A percentile compares a stretch with the other conserved stretches of the same genome.
phyloP scores from a whole-genome alignment of 352 stramenopile species.

The Pythium volutum region DNA sequence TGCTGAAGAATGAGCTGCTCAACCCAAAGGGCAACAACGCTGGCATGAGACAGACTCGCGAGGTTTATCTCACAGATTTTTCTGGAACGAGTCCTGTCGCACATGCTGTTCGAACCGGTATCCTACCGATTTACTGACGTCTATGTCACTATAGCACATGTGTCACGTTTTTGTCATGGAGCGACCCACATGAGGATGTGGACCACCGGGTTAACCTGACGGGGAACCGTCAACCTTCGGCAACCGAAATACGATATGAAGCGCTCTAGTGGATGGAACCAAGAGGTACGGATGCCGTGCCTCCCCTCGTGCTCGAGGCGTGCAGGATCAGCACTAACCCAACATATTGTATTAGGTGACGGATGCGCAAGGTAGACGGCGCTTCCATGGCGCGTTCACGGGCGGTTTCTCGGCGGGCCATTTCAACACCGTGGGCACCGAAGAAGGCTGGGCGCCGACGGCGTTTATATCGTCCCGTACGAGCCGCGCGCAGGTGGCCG shows the following conservation, averaged over 20 bases:
- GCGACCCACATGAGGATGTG: not conserved
- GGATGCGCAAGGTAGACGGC: constrained; percentile 63
- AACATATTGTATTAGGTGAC: constrained; percentile 40
- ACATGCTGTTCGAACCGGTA: no score
- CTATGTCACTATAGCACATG: no score
- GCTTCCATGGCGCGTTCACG: constrained; percentile 94
- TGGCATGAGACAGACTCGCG: no score
- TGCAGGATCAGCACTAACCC: not conserved
- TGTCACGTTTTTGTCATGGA: not conserved
- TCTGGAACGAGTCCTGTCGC: no score
- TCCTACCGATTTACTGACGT: no score
- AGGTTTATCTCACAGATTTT: no score
- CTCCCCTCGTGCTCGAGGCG: not conserved
- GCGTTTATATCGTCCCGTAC: constrained; percentile 82
- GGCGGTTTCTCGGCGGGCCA: constrained; percentile 93
- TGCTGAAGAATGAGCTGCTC: no score
- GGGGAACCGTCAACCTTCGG: not conserved
- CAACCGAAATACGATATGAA: constrained; percentile 35
- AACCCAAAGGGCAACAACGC: no score
- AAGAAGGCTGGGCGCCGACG: constrained; percentile 86
- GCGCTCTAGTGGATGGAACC: constrained; percentile 43
- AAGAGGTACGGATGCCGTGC: constrained; percentile 39
- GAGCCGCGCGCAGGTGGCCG: constrained; percentile 11
- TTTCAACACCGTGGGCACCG: constrained; percentile 91
- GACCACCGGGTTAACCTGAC: not conserved